These are phyloP conservation scores for Cajanus cajan DNA, from an alignment of 306 rosid species.

Conservation along the genomic window DNA sequence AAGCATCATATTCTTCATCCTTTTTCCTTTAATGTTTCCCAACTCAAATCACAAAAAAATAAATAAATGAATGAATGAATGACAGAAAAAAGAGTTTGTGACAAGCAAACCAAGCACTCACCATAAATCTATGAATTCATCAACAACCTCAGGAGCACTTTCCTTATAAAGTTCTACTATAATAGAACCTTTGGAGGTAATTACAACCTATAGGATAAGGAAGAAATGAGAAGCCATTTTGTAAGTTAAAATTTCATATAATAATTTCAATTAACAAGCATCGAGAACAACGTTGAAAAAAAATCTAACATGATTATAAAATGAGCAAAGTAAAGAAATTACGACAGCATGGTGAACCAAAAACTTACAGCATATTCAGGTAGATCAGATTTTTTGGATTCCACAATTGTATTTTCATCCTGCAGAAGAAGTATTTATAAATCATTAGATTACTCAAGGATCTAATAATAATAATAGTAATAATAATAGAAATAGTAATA, in stretches of 20 bases:
- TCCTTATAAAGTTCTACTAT: conserved; percentile 74
- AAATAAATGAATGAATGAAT: background rate
- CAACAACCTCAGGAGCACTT: conserved; percentile 87
- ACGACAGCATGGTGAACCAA: background rate
- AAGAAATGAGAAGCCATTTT: background rate
- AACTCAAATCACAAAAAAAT: background rate
- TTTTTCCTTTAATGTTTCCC: background rate
- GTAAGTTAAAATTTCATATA: background rate
- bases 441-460: background rate
- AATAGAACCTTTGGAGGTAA: conserved; percentile 77
- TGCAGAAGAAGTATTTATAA: conserved; percentile 18
- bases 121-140: conserved; percentile 91
- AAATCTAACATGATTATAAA: background rate
- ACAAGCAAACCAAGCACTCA: conserved; percentile 40
- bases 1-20: background rate
- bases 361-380: conserved; percentile 62
- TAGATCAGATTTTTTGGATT: conserved; percentile 56
- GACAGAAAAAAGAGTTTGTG: background rate
- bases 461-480: too few relatives aligned
- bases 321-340: background rate
- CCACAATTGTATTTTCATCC: conserved; percentile 39
- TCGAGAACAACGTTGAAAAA: background rate
- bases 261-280: background rate
- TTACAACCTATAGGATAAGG: conserved; percentile 50
- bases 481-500: too few relatives aligned